Conservation (phyloP, 208 protist genomes). For the Herpetomonas tarakana region DNA sequence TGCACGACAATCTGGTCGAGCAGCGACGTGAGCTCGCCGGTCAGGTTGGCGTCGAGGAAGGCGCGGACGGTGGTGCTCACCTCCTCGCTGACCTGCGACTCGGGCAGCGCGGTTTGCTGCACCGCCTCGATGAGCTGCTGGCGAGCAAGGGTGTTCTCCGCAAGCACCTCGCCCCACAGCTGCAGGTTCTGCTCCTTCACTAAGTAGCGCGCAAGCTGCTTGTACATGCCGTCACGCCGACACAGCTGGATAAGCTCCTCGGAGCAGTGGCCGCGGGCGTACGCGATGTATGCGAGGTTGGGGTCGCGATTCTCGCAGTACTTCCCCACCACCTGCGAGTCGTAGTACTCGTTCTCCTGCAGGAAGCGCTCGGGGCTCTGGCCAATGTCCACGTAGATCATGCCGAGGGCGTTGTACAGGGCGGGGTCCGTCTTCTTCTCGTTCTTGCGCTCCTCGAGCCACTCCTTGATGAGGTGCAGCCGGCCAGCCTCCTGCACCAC, state of each 20-base stretch:
- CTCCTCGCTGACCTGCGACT: constrained; percentile 96
- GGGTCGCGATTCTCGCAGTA: constrained; percentile 99
- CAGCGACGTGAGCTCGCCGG: constrained; percentile 99
- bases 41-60: constrained; percentile 99
- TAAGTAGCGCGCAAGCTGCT: constrained; percentile 97
- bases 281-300: constrained; percentile 97
- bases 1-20: constrained; percentile 99
- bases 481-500: constrained; percentile 86
- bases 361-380: constrained; percentile 98
- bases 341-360: constrained; percentile 96
- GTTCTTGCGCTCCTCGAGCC: constrained; percentile 96
- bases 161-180: constrained; percentile 97
- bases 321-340: constrained; percentile 93
- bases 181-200: constrained; percentile 97
- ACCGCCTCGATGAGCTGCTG: constrained; percentile 97
- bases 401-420: constrained; percentile 99
- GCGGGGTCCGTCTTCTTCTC: constrained; percentile 95
- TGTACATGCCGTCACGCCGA: constrained; percentile 97
- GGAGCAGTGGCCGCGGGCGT: constrained; percentile 96
- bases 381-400: constrained; percentile 99
- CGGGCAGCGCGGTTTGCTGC: constrained; percentile 98
- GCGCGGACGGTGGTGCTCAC: constrained; percentile 98
- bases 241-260: constrained; percentile 97
- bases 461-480: constrained; percentile 97
- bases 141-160: constrained; percentile 86